Percentiles rank a stretch among this genome's conserved stretches.
phyloP scores from a whole-genome alignment of 495 filamentous ascomycete genomes.

The Neurospora africana region DNA sequence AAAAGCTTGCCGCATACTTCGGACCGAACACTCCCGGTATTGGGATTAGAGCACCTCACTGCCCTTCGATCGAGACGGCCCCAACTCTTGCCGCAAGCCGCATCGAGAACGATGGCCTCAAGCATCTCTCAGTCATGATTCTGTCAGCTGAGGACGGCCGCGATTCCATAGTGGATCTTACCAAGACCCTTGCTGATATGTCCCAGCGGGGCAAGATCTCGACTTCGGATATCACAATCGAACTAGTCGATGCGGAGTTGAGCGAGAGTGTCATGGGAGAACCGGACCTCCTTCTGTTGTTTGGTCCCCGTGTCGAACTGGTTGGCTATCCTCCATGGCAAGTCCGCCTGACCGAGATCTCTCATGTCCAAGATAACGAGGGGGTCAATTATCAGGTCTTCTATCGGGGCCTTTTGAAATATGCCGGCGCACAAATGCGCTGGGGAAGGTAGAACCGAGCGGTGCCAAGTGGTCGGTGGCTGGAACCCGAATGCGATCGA shows the following conservation, averaged over 20 bases:
- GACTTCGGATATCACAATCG: slow-evolving; percentile 64
- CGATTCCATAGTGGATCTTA: slow-evolving; percentile 88
- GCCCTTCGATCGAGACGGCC: slow-evolving; percentile 41
- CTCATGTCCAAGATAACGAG: slow-evolving; percentile 57
- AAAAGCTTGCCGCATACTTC: slow-evolving; percentile 75
- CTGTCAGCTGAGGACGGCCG: slow-evolving; percentile 81
- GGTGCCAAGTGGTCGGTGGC: not conserved
- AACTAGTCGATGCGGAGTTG: slow-evolving; percentile 86
- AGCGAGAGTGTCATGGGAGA: slow-evolving; percentile 59
- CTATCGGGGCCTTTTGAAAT: slow-evolving; percentile 70
- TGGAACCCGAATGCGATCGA: not conserved
- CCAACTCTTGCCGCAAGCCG: slow-evolving; percentile 15
- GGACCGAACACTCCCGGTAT: slow-evolving; percentile 56
- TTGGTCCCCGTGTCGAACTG: slow-evolving; percentile 68
- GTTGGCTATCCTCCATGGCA: slow-evolving; percentile 97
- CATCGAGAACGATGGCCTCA: slow-evolving; percentile 10
- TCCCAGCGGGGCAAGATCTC: slow-evolving; percentile 76
- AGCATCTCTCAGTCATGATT: slow-evolving; percentile 68
- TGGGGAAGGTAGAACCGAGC: slow-evolving; percentile 55
- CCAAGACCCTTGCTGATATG: slow-evolving; percentile 91
- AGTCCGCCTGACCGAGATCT: slow-evolving; percentile 88
- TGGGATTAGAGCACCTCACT: slow-evolving; percentile 66
- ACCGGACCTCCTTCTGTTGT: slow-evolving; percentile 81
- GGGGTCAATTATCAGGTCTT: slow-evolving; percentile 92
- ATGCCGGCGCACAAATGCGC: slow-evolving; percentile 77